Evolutionary conservation across 2,329 filamentous ascomycete genomes (phyloP).

Genomic region (Penicillium hordei): DNA sequence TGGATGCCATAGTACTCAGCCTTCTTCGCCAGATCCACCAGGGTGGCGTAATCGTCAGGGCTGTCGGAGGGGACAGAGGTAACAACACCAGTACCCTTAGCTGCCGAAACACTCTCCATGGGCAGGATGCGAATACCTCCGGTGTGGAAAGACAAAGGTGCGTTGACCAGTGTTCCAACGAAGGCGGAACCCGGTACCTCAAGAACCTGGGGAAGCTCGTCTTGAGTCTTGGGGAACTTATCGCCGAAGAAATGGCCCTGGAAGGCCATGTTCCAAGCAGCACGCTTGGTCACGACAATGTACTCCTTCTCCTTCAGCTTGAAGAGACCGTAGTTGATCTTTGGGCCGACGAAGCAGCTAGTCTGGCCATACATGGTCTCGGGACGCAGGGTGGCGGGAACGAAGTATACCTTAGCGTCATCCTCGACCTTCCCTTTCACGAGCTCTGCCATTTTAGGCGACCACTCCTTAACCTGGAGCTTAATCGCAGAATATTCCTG

Average conservation of each 20-base stretch:
- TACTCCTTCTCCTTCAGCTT: conserved; percentile 76
- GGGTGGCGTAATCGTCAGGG: conserved; percentile 90
- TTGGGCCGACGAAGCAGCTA: conserved; percentile 91
- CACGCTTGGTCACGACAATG: conserved; percentile 77
- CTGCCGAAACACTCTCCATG: conserved; percentile 89
- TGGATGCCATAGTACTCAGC: conserved; percentile 93
- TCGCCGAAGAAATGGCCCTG: conserved; percentile 74
- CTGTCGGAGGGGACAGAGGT: conserved; percentile 95
- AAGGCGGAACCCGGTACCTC: conserved; percentile 76
- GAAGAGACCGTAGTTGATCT: conserved; percentile 86
- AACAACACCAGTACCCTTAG: conserved; percentile 95
- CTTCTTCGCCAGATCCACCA: conserved; percentile 88
- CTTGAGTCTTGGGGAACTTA: conserved; percentile 59
- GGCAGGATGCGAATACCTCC: conserved; percentile 84
- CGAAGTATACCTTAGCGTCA: conserved; percentile 78
- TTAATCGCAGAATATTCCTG: conserved; percentile 95
- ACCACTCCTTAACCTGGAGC: conserved; percentile 87
- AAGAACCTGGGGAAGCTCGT: conserved; percentile 70
- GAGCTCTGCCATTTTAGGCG: conserved; percentile 68
- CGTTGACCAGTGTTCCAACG: conserved; percentile 84
- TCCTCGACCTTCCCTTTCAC: conserved; percentile 77
- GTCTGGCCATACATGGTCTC: conserved; percentile 99
- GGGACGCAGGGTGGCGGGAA: conserved; percentile 86
- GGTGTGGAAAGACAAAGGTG: conserved; percentile 82
- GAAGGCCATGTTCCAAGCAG: conserved; percentile 93